Percentiles rank a stretch among this genome's conserved stretches.
These are phyloP conservation scores for Talaromyces sp. DNA, from an alignment of 2,329 filamentous ascomycete species.

Conservation along the genomic window DNA sequence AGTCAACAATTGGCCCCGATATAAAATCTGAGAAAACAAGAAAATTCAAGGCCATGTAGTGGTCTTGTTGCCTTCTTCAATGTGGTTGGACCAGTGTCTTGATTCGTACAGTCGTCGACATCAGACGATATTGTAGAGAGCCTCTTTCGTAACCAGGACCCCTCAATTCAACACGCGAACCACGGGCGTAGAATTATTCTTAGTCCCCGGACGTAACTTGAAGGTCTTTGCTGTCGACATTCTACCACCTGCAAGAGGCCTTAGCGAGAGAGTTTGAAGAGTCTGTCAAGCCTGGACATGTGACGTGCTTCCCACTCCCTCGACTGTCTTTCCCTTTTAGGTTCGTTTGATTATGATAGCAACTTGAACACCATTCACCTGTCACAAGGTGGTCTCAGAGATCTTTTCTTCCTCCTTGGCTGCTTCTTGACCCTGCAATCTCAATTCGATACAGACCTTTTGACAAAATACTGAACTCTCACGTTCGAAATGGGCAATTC, in stretches of 20 bases:
- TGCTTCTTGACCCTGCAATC: background rate
- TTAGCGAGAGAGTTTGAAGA: background rate
- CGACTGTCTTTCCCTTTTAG: background rate
- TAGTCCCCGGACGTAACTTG: background rate
- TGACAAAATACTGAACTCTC: background rate
- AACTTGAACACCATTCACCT: background rate
- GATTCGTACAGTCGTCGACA: background rate
- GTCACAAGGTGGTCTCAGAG: background rate
- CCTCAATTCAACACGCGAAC: background rate
- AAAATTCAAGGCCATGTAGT: background rate
- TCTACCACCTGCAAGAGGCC: background rate
- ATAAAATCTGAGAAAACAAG: background rate
- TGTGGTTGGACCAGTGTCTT: background rate
- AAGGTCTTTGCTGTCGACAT: background rate
- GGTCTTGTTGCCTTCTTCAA: background rate
- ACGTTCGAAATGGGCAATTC: conserved; percentile 15
- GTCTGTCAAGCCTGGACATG: background rate
- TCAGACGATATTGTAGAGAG: background rate
- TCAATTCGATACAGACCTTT: background rate
- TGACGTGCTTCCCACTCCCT: background rate
- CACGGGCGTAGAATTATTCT: background rate
- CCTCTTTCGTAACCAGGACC: background rate
- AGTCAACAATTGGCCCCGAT: background rate
- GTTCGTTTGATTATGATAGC: background rate
- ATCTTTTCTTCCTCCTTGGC: background rate